phyloP scores from a whole-genome alignment of 495 filamentous ascomycete genomes.

The Penicillium silybi region DNA sequence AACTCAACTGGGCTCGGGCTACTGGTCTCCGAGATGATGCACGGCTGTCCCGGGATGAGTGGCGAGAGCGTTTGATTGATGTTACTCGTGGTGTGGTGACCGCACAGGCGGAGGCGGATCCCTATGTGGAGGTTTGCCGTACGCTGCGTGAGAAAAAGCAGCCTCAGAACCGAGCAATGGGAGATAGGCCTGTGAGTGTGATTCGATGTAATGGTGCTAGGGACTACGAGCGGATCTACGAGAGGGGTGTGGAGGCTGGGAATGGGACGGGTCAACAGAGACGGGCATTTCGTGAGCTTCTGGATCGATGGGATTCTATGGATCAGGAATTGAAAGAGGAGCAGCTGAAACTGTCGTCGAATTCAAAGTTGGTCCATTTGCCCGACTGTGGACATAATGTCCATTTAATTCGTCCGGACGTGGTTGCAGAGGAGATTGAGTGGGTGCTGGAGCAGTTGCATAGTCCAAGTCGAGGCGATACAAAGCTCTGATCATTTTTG shows the following conservation, averaged over 20 bases:
- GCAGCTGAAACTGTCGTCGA: conserved; percentile 38
- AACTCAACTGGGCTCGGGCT: conserved; percentile 28
- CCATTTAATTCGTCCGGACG: conserved; percentile 42
- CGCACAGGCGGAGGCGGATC: conserved; percentile 15
- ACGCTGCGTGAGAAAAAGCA: conserved; percentile 31
- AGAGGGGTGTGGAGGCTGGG: conserved; percentile 27
- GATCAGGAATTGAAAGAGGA: conserved; percentile 42
- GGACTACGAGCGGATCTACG: conserved; percentile 34
- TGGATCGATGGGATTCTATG: conserved; percentile 33
- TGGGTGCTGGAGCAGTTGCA: conserved; percentile 41
- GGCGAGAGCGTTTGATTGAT: conserved; percentile 32
- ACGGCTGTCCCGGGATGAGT: conserved; percentile 30
- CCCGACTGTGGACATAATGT: conserved; percentile 50
- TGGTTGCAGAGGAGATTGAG: conserved; percentile 41
- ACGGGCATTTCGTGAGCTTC: conserved; percentile 24
- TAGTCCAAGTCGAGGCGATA: background rate
- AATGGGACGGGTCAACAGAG: conserved; percentile 31
- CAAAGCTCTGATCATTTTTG: conserved; percentile 3
- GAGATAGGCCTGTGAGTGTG: conserved; percentile 34
- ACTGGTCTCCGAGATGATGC: conserved; percentile 27
- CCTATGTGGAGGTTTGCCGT: conserved; percentile 19
- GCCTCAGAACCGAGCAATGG: conserved; percentile 26
- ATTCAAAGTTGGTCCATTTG: conserved; percentile 33
- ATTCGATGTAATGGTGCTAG: conserved; percentile 29
- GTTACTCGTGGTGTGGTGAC: conserved; percentile 24